phyloP scores from a whole-genome alignment of 2,329 filamentous ascomycete genomes.

The Curvularia sp. region DNA sequence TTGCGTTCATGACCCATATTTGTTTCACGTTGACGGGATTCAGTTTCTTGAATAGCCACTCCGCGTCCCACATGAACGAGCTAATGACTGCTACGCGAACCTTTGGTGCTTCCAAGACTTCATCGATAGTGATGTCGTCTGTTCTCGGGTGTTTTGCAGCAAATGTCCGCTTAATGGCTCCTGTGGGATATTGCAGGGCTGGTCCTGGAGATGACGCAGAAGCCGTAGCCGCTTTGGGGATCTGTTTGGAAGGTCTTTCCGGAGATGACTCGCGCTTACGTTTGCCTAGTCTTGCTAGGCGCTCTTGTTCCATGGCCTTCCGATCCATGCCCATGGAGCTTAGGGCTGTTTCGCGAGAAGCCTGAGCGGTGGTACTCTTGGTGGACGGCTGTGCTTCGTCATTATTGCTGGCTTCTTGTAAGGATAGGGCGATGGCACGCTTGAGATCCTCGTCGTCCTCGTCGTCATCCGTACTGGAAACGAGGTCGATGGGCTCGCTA shows the following conservation, averaged over 20 bases:
- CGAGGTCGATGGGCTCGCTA: constrained; percentile 25
- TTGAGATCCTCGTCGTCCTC: constrained; percentile 35
- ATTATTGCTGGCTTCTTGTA: constrained; percentile 19
- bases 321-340: constrained; percentile 68
- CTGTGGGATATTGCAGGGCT: constrained; percentile 59
- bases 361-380: neutral
- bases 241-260: constrained; percentile 37
- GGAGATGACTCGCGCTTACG: constrained; percentile 65
- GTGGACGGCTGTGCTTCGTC: constrained; percentile 1
- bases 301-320: constrained; percentile 84
- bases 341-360: neutral
- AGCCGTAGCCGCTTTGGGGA: neutral
- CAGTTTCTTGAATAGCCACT: constrained; percentile 75
- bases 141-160: constrained; percentile 66
- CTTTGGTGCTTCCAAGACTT: constrained; percentile 76
- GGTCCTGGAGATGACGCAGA: neutral
- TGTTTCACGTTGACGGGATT: constrained; percentile 62
- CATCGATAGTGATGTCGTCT: constrained; percentile 86
- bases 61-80: constrained; percentile 83
- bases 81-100: constrained; percentile 82
- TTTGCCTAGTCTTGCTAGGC: constrained; percentile 70
- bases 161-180: constrained; percentile 83
- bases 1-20: constrained; percentile 65
- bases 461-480: constrained; percentile 27
- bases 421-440: constrained; percentile 40